Evolutionary conservation across 2,329 filamentous ascomycete species (phyloP).

Genomic region (Fusarium graminum): DNA sequence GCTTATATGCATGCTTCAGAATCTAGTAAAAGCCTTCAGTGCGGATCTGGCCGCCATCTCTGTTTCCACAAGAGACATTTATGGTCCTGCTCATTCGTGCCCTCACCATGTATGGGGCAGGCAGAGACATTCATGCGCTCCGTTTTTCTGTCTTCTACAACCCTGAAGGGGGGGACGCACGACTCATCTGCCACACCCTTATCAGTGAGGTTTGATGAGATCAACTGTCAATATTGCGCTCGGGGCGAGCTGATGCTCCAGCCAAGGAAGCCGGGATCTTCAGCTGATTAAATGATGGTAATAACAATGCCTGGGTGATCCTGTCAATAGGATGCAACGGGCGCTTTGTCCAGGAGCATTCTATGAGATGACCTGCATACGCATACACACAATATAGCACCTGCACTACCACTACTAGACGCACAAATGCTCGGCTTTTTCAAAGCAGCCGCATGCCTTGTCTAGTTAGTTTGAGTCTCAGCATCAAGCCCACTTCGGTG

Average conservation of each 20-base stretch:
- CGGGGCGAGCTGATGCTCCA: constrained; percentile 41
- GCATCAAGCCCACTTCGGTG: constrained; percentile 29
- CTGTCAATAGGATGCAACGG: constrained; percentile 42
- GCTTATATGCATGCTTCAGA: constrained; percentile 52
- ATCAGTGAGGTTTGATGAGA: constrained; percentile 35
- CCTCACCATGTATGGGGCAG: constrained; percentile 29
- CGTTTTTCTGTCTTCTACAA: constrained; percentile 34
- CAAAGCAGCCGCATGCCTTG: constrained; percentile 37
- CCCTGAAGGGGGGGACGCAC: constrained; percentile 22
- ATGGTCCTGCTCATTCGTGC: constrained; percentile 45
- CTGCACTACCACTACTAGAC: constrained; percentile 34
- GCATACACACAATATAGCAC: constrained; percentile 37
- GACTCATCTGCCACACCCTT: constrained; percentile 38
- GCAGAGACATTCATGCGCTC: constrained; percentile 39
- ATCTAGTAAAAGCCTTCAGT: constrained; percentile 40
- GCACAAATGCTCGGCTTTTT: constrained; percentile 40
- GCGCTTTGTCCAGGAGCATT: constrained; percentile 38
- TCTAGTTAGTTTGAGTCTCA: constrained; percentile 39
- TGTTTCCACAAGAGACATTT: constrained; percentile 40
- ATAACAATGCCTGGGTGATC: constrained; percentile 37
- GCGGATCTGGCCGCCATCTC: constrained; percentile 41
- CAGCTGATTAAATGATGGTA: constrained; percentile 43
- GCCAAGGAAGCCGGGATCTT: constrained; percentile 18
- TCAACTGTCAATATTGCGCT: constrained; percentile 28
- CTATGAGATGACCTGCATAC: constrained; percentile 42